Base-by-base conservation (phyloP, 2,329 filamentous ascomycete species). In the Nectriaceae sp. region DNA sequence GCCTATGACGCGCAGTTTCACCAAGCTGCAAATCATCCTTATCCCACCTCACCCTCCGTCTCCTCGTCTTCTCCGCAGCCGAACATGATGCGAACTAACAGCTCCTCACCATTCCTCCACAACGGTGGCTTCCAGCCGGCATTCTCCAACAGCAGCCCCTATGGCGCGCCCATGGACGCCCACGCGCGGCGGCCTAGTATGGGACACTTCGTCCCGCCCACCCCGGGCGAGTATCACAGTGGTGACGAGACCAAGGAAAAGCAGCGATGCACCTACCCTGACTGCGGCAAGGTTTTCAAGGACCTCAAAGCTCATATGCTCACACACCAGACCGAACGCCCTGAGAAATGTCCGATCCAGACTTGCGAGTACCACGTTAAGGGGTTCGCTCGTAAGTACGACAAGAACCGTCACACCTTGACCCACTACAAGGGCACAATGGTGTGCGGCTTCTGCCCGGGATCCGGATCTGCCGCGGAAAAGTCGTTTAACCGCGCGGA, bases 391-490 rank as follows among this genome's bases (percentile, higher is more conserved):
- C 82, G 92, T 61, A 96, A 96, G 72, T 97, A 97, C 67, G 92
- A 97, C 76, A 96, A 96, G 79, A 96, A 96, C 73, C 79, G 92
- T 38, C 92, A 97, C 69, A 96, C 91, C 4, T 72, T 96, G 54
- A 97, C 92, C 4, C 92, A 97, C 69, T 97, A 96, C 80, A 96
- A 96, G 74, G 92, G 92, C 35, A 96, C 89, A 41, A 96, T 96
- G 92, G 90, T 96, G 20, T 97, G 92, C 66, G 91, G 90, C 22
- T 97, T 96, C 75, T 96, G 92, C 63, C 90, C 91, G 2, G 90
- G 90, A 26, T 90, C 89, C 21, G 92, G 92, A 4, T 93, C 90
- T 4, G 83, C 90, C 6, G 88, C 88, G 1, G 92, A 96, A 72
- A 97, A 96, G 81, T 93, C 89, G 56, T 97, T 97, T 68, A 96